Evolutionary conservation across 306 rosid genomes (phyloP).

Genomic region (Carpinus fangiana): DNA sequence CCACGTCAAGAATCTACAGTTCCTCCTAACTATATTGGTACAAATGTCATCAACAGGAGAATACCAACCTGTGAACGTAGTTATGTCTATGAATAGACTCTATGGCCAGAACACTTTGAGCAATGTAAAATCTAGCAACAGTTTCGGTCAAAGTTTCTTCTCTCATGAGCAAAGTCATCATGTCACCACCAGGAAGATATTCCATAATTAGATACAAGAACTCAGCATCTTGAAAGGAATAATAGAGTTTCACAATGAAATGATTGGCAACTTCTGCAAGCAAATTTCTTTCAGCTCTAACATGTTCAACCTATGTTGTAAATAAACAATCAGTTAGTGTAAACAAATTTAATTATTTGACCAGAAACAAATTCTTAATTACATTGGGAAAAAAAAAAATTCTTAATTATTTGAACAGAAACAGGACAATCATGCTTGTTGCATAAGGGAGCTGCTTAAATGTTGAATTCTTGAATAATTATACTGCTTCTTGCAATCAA

Average conservation of each 20-base stretch:
- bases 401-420: not conserved
- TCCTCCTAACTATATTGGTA: not conserved
- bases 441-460: not conserved
- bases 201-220: constrained; percentile 88
- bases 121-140: constrained; percentile 67
- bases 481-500: constrained; percentile 1
- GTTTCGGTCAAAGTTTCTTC: constrained; percentile 96
- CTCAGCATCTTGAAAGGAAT: constrained; percentile 90
- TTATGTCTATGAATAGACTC: constrained; percentile 86
- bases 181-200: constrained; percentile 94
- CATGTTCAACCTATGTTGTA: constrained; percentile 56
- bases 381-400: not conserved
- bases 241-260: constrained; percentile 91
- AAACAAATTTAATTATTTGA: not conserved
- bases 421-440: constrained; percentile 1
- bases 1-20: not conserved
- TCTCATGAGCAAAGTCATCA: constrained; percentile 90
- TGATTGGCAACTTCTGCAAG: constrained; percentile 92
- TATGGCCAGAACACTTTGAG: constrained; percentile 80
- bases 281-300: constrained; percentile 85
- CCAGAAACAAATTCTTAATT: too few species aligned
- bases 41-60: constrained; percentile 1
- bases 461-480: not conserved
- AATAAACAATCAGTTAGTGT: constrained; percentile 10
- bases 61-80: constrained; percentile 69